Percentiles rank a stretch among this genome's conserved stretches.
These are phyloP conservation scores for Colletotrichum graminicola DNA, from an alignment of 2,329 filamentous ascomycete genomes.

Conservation along the genomic window DNA sequence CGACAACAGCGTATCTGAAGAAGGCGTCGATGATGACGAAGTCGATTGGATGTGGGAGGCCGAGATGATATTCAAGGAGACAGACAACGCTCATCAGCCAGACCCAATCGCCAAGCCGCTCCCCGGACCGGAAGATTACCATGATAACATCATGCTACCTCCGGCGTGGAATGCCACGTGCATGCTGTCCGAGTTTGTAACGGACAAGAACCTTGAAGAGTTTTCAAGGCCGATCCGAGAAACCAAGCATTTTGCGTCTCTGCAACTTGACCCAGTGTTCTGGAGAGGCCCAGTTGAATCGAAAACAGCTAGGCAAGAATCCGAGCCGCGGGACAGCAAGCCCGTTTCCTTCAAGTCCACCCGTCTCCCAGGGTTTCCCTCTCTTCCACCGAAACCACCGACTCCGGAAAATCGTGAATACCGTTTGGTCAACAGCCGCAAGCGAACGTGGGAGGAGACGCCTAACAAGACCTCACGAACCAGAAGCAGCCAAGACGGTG, in stretches of 20 bases:
- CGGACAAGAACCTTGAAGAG: conserved; percentile 56
- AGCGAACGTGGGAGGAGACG: conserved; percentile 35
- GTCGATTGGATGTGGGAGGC: conserved; percentile 56
- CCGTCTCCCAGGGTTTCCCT: conserved; percentile 35
- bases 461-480: conserved; percentile 6
- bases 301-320: neutral
- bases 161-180: conserved; percentile 57
- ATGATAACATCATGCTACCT: conserved; percentile 60
- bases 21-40: conserved; percentile 44
- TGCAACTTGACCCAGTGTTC: conserved; percentile 61
- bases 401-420: conserved; percentile 31
- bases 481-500: conserved; percentile 7
- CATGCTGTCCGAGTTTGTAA: conserved; percentile 60
- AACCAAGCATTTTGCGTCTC: conserved; percentile 54
- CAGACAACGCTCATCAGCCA: conserved; percentile 51
- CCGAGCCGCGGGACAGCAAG: conserved; percentile 22
- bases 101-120: conserved; percentile 63
- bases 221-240: conserved; percentile 58
- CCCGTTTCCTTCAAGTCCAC: conserved; percentile 30
- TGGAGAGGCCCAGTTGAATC: conserved; percentile 37
- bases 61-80: conserved; percentile 54
- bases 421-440: conserved; percentile 22
- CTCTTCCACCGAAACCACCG: conserved; percentile 34
- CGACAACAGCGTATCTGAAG: conserved; percentile 9
- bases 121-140: conserved; percentile 52